These are phyloP conservation scores for Chrysanthemum makinoi DNA, from an alignment of 129 eudicot species.

Conservation along the genomic window DNA sequence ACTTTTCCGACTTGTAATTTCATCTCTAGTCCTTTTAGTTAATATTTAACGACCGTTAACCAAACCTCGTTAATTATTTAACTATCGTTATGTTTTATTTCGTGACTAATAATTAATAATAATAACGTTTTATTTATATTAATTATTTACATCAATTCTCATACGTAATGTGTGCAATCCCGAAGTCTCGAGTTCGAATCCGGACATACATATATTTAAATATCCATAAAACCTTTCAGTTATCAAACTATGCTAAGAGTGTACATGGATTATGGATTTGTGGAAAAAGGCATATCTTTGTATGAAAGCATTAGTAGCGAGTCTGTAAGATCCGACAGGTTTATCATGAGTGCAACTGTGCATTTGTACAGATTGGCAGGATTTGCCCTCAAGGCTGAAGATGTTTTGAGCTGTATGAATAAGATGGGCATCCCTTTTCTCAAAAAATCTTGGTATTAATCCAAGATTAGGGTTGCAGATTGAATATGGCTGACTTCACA, in stretches of 20 bases:
- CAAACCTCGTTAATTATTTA: too few species aligned
- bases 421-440: conserved; percentile 46
- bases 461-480: conserved; percentile 28
- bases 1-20: too few species aligned
- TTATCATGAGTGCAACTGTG: conserved; percentile 72
- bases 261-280: conserved; percentile 68
- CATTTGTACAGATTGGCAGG: conserved; percentile 65
- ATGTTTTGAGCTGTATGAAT: conserved; percentile 47
- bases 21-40: too few species aligned
- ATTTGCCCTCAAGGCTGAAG: conserved; percentile 41
- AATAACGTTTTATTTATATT: too few species aligned
- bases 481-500: not conserved
- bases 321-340: conserved; percentile 50
- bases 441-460: conserved; percentile 61
- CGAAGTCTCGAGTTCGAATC: too few species aligned
- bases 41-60: too few species aligned
- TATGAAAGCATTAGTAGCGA: conserved; percentile 41
- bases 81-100: too few species aligned
- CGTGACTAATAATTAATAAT: too few species aligned
- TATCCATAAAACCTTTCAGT: too few species aligned
- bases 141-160: too few species aligned
- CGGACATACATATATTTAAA: too few species aligned
- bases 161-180: too few species aligned
- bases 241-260: conserved; percentile 58
- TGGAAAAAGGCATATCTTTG: conserved; percentile 62